These are phyloP conservation scores for Pisolithus thermaeus DNA, from an alignment of 1,284 basidiomycete genomes.

Conservation along the genomic window DNA sequence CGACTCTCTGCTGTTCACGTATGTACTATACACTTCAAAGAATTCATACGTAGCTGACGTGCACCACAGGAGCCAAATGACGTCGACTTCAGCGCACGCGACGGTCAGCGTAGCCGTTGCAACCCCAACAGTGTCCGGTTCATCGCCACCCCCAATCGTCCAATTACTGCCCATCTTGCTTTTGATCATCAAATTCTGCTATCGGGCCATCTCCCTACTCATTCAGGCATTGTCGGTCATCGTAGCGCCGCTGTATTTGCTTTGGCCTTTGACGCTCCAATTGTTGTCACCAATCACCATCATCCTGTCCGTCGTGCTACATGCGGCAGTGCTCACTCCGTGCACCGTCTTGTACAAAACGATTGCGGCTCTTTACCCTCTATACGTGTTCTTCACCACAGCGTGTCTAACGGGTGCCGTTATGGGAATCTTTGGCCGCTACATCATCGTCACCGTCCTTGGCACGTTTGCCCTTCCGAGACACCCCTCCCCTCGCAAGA, in stretches of 20 bases:
- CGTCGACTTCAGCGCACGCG: not conserved
- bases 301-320: constrained; percentile 37
- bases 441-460: constrained; percentile 16
- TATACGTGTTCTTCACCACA: constrained; percentile 56
- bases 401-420: constrained; percentile 49
- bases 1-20: too few relatives aligned
- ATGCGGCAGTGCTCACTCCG: constrained; percentile 42
- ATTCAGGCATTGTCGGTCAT: constrained; percentile 15
- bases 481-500: constrained; percentile 8
- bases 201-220: constrained; percentile 12
- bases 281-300: constrained; percentile 46
- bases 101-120: not conserved
- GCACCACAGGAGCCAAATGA: not conserved
- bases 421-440: constrained; percentile 43
- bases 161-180: constrained; percentile 20
- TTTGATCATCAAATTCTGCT: constrained; percentile 6
- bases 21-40: not conserved
- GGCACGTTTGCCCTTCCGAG: constrained; percentile 10
- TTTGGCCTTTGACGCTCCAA: constrained; percentile 38
- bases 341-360: constrained; percentile 35
- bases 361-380: constrained; percentile 47
- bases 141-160: constrained; percentile 19
- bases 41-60: too few relatives aligned
- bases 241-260: constrained; percentile 27
- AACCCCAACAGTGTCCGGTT: not conserved